These are phyloP conservation scores for Musa beccarii DNA, from an alignment of 176 grass and related monocot species.

Conservation along the genomic window DNA sequence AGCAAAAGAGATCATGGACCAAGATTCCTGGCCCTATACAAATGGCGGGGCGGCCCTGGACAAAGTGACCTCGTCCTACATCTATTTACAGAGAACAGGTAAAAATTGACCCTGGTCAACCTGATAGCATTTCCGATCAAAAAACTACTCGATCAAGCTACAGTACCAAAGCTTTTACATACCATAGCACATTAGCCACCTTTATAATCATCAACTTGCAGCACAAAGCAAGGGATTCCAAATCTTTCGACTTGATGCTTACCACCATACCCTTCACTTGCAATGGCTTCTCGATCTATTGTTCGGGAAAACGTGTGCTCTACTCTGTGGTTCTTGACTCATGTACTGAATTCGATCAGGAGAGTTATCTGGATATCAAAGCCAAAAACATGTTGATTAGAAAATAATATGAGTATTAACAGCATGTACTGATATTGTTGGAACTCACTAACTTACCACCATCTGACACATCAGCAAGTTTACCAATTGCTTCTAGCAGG, in stretches of 20 bases:
- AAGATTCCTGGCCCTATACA: not conserved
- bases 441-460: not conserved
- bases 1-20: not conserved
- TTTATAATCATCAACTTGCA: no score
- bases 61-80: not conserved
- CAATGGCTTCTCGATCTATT: no score
- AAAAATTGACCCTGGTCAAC: no score
- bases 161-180: no score
- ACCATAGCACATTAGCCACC: no score
- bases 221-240: no score
- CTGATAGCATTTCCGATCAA: no score
- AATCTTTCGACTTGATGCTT: not conserved
- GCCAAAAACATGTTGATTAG: not conserved
- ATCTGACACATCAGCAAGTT: conserved; percentile 39
- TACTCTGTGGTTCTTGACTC: not conserved
- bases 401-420: not conserved
- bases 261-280: not conserved
- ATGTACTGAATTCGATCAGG: not conserved
- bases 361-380: not conserved
- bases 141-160: no score
- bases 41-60: not conserved
- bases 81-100: not conserved
- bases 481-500: conserved; percentile 45
- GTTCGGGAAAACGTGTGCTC: not conserved
- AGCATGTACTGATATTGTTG: not conserved